These are phyloP conservation scores for Euphorbia tirucalli DNA, from an alignment of 345 rosid species.

Conservation along the genomic window DNA sequence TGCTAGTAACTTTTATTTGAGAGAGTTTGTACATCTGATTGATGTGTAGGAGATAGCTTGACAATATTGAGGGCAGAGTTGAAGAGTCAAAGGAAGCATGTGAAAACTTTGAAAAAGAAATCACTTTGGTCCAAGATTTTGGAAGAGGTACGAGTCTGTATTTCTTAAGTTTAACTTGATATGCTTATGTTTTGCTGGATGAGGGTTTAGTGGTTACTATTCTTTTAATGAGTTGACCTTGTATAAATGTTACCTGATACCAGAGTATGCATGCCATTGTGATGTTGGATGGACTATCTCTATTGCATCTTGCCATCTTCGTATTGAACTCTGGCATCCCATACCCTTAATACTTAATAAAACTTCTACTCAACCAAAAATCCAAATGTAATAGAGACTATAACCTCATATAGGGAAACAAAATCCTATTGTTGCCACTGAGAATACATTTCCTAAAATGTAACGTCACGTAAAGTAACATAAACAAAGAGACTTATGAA, in stretches of 20 bases:
- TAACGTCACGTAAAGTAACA: neutral
- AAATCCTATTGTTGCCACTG: too few relatives aligned
- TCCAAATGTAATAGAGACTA: too few relatives aligned
- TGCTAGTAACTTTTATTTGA: neutral
- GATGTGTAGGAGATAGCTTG: conserved; percentile 72
- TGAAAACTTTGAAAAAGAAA: conserved; percentile 80
- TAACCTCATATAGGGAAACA: too few relatives aligned
- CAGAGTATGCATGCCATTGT: too few relatives aligned
- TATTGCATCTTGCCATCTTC: too few relatives aligned
- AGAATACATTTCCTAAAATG: neutral
- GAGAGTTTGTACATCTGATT: too few relatives aligned
- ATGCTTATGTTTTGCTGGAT: neutral
- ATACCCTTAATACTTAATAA: too few relatives aligned
- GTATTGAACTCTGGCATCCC: too few relatives aligned
- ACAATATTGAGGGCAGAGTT: conserved; percentile 82
- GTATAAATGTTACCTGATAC: too few relatives aligned
- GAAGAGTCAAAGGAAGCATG: conserved; percentile 90
- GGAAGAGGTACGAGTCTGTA: conserved; percentile 72
- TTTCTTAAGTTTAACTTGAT: conserved; percentile 3
- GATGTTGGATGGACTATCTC: too few relatives aligned
- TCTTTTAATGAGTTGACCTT: too few relatives aligned
- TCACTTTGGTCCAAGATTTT: conserved; percentile 95
- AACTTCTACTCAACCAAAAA: too few relatives aligned
- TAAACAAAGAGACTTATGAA: neutral
- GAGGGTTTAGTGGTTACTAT: neutral